Base-by-base conservation (phyloP, 768 basidiomycete species). In the Gymnopilus junonius region DNA sequence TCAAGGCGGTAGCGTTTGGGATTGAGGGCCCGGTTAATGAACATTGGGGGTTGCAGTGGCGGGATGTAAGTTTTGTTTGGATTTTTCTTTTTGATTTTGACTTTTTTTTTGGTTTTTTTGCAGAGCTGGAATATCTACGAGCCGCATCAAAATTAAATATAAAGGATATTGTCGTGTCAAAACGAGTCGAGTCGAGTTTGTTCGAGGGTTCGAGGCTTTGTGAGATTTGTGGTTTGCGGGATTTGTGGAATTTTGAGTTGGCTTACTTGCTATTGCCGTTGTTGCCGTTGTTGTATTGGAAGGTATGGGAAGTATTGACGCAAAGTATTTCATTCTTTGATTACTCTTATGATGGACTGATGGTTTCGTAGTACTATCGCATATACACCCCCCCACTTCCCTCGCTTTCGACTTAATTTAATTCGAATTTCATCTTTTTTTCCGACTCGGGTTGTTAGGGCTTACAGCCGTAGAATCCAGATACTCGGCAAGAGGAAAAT, bases 1-100 rank as follows among this genome's bases (percentile, higher is more conserved):
- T 97, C 80, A 91, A 83, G 67, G 90, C 86, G 21, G 76, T 97
- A 31, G 93, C 95, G 2, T 95, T 93, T 76, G 97, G 97, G 1
- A 92, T 98, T 48, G 85, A 91, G n/a, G 97, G 97, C 0, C 92
- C 95, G 2, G 81, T 97, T 59, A 83, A 82, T 61, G 86, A 95
- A 0, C 86, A 94, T 69, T 85, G 84, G 84, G 94, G 95, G 0
- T 77, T 95, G 64, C 70, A 76, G 63, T 97, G 95, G 95, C 84
- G 95, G 42, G 80, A 83, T 77, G 85, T 86, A 60, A 10, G 83
- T 73, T 50, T 62, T 40, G 42, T 39, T 55, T 54, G 6, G 35
- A n/a, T 57, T 34, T 20, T 53, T 62, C 45, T 25, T n/a, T 31
- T 11, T 31, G 17, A n/a, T 10, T 58, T 58, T 67, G 42, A 59